Evolutionary conservation across 805 yeast species (phyloP), one percentile per base, ranked within the genome.

Genomic region (Ogataea methanolica): DNA sequence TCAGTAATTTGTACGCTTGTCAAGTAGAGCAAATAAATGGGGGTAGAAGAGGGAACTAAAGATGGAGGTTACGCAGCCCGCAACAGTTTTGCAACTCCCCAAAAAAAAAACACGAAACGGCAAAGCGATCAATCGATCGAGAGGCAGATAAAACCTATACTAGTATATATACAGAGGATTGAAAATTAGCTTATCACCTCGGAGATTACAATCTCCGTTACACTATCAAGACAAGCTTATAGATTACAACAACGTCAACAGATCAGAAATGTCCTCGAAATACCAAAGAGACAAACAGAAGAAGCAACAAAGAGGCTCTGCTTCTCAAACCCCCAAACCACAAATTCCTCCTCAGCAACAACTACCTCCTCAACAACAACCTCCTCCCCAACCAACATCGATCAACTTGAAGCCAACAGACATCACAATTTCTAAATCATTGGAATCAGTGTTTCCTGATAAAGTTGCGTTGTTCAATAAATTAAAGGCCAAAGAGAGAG

Each of bases 401-500:
- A 49, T 62, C 36, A 66, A 61, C 46, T 47, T 67, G 22, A 68
- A 65, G 43, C 72, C 72, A 22, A 68, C 70, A 4, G 72, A 68
- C 47, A 55, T 60, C 15, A 58, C 65, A 16, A 61, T 68, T 6
- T 60, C 70, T 3, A 54, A 55, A 16, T 56, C 64, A 1, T 42
- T 68, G 19, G 64, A 58, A 33, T 44, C 52, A 15, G 41, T 57
- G 37, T 68, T 67, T 49, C 71, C 72, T 3, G 69, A 66, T 17
- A 64, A 88, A 58, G 82, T 88, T n/a, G 80, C 76, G 17, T 70
- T 82, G 48, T 88, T 87, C 66, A 79, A 85, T 58, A 75, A 81
- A 45, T 72, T 92, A 41, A 76, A 78, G 53, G 89, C 85, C 8
- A 88, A 91, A n/a, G 99, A 94, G 65, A 78, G 81, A 51, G 76